Base-by-base conservation (phyloP, 75 land plant genomes). In the Larix kaempferi region DNA sequence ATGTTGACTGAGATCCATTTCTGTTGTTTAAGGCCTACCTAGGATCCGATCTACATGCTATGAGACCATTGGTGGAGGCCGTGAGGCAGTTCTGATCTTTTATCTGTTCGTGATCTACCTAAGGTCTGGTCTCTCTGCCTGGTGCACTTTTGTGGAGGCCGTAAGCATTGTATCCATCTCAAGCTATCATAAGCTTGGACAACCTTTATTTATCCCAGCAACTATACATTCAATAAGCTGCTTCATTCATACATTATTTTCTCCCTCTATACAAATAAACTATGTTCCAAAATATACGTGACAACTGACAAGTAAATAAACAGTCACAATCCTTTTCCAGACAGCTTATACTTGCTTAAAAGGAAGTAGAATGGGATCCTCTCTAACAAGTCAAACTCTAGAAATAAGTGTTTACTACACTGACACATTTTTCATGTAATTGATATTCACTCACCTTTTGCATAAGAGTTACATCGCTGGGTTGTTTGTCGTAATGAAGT, bases 391-490 rank as follows among this genome's bases (percentile, higher is more conserved):
- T n/a, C 52, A 69, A 69, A 39, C 72, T 21, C 52, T 39, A 44
- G n/a, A 33, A 69, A 39, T 39, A 39, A 44, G 4, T 69, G 7
- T 69, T 41, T 22, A 39, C 2, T 37, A 69, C 19, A 44, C 52
- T 44, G 52, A n/a, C 49, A 39, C 49, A 69, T 69, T 35, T 41
- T 69, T 6, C 5, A 35, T 12, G 11, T 19, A n/a, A 69, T 19
- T 19, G 10, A 69, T 39, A 39, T 39, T 21, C 39, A 17, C 59
- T 60, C 54, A 91, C 92, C 94, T 86, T 89, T 59, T 87, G 89
- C 37, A 87, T 81, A n/a, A 83, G 81, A 65, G 82, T 83, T 1
- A 89, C 74, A n/a, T 91, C 88, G 64, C 63, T 63, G 16, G 67
- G 63, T 22, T 63, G 69, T 59, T 81, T 71, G 60, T 17, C 59